Conservation (phyloP, 305 asterid genomes). For the Ilex paraguariensis region DNA sequence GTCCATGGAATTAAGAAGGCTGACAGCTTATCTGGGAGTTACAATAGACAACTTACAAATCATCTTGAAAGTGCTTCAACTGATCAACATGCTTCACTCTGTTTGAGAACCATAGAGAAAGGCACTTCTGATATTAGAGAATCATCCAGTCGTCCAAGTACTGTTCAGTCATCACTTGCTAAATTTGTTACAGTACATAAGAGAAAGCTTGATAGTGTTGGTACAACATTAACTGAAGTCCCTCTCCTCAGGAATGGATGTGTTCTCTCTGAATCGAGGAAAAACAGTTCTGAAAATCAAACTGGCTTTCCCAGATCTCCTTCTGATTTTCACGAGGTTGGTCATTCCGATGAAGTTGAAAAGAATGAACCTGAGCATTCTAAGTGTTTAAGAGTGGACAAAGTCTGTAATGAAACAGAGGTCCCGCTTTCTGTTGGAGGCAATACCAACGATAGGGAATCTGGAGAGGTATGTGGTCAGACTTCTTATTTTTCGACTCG, state of each 20-base stretch:
- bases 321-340: constrained; percentile 21
- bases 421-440: constrained; percentile 32
- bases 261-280: constrained; percentile 26
- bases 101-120: constrained; percentile 33
- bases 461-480: constrained; percentile 11
- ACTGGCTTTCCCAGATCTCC: constrained; percentile 31
- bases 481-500: no score
- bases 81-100: constrained; percentile 23
- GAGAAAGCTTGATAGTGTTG: constrained; percentile 76
- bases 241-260: constrained; percentile 82
- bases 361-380: constrained; percentile 28
- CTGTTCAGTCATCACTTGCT: constrained; percentile 63
- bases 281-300: constrained; percentile 27
- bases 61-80: constrained; percentile 31
- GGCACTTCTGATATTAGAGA: constrained; percentile 21
- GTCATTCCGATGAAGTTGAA: constrained; percentile 29
- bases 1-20: constrained; percentile 31
- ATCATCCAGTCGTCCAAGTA: constrained; percentile 28
- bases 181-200: constrained; percentile 65
- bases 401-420: constrained; percentile 23
- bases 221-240: constrained; percentile 67
- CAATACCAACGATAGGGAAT: constrained; percentile 13
- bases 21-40: constrained; percentile 19
- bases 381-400: constrained; percentile 28
- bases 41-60: constrained; percentile 30